phyloP scores from a whole-genome alignment of 2,329 filamentous ascomycete species.

The Botryotinia narcissicola region DNA sequence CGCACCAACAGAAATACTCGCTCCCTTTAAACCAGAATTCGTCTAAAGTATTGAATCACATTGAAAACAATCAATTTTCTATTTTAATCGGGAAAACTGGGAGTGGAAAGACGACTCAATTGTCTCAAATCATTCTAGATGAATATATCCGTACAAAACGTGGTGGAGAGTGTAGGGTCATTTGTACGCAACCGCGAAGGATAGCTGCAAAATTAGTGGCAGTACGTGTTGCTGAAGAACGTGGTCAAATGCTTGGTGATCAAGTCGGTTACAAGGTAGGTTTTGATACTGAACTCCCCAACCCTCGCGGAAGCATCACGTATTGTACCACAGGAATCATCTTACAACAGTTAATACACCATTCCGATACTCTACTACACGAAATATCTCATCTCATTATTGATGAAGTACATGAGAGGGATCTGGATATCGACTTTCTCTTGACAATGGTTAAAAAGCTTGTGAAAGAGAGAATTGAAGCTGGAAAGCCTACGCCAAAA shows the following conservation, averaged over 20 bases:
- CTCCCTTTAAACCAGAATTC: conserved; percentile 85
- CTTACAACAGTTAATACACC: conserved; percentile 76
- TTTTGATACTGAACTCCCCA: conserved; percentile 77
- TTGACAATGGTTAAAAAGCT: conserved; percentile 92
- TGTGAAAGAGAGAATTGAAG: conserved; percentile 56
- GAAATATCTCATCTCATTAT: conserved; percentile 91
- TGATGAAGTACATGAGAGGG: conserved; percentile 93
- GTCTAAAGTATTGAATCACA: conserved; percentile 78
- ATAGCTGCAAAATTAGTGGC: conserved; percentile 92
- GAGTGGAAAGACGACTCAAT: conserved; percentile 93
- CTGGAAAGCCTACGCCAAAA: conserved; percentile 75
- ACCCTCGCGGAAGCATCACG: conserved; percentile 64
- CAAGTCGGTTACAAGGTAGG: conserved; percentile 89
- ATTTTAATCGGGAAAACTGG: conserved; percentile 96
- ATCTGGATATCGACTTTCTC: conserved; percentile 86
- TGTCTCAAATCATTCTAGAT: conserved; percentile 90
- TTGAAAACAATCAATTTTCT: conserved; percentile 75
- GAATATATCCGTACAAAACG: conserved; percentile 74
- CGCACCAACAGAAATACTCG: background rate
- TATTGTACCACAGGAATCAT: conserved; percentile 94
- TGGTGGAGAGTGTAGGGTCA: conserved; percentile 76
- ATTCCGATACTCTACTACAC: conserved; percentile 73
- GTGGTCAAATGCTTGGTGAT: conserved; percentile 72
- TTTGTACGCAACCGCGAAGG: conserved; percentile 90
- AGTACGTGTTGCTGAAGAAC: conserved; percentile 87